These are phyloP conservation scores for Globisporangium spinosum DNA, from an alignment of 352 stramenopile genomes.

Conservation along the genomic window DNA sequence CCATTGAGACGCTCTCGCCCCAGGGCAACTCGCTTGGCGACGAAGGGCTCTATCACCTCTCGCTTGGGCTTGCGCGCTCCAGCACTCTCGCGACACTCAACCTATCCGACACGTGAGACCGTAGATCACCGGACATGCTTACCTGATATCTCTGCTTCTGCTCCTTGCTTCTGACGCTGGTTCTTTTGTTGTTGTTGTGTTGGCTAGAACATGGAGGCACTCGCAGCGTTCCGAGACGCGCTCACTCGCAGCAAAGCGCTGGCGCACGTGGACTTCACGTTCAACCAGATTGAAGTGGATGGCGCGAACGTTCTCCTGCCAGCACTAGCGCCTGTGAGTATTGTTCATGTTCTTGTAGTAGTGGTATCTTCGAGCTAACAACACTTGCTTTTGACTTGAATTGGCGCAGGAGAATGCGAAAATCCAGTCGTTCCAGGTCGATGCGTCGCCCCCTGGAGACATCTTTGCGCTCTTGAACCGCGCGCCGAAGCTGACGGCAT, in stretches of 20 bases:
- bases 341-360: background rate
- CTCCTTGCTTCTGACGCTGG: background rate
- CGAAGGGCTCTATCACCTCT: constrained; percentile 66
- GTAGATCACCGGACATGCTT: constrained; percentile 16
- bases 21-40: constrained; percentile 56
- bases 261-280: constrained; percentile 72
- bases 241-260: constrained; percentile 63
- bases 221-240: constrained; percentile 56
- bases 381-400: background rate
- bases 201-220: constrained; percentile 41
- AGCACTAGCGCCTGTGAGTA: constrained; percentile 39
- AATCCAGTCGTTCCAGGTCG: constrained; percentile 70
- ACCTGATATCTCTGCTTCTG: background rate
- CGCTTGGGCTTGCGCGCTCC: constrained; percentile 59
- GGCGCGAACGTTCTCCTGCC: constrained; percentile 60
- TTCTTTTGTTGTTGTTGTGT: background rate
- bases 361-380: background rate
- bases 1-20: constrained; percentile 55
- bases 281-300: constrained; percentile 67
- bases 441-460: constrained; percentile 62
- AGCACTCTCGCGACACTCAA: constrained; percentile 60
- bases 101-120: constrained; percentile 43
- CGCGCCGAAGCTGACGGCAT: constrained; percentile 65
- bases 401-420: constrained; percentile 50
- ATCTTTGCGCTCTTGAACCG: constrained; percentile 75